Conservation (phyloP, 371 early-diverging fungal species). For the Basidiobolus heterosporus region DNA sequence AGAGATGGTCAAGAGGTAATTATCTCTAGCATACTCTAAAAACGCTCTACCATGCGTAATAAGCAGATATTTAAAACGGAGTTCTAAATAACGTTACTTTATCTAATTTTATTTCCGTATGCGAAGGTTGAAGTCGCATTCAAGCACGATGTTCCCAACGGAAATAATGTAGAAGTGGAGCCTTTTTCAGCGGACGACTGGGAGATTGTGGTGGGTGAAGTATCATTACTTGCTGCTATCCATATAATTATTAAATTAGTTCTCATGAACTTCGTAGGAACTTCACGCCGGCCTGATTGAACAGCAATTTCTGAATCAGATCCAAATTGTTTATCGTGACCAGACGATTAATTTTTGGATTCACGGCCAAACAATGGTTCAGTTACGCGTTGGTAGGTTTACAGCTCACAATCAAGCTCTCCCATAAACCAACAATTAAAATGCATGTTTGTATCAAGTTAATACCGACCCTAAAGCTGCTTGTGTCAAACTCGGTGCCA, state of each 20-base stretch:
- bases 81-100: too few species aligned
- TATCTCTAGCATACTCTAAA: too few species aligned
- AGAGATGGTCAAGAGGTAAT: constrained; percentile 49
- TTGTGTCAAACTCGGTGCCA: constrained; percentile 39
- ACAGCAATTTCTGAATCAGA: constrained; percentile 55
- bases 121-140: constrained; percentile 43
- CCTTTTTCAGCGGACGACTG: constrained; percentile 70
- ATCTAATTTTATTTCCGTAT: not conserved
- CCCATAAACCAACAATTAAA: not conserved
- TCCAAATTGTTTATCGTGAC: constrained; percentile 43
- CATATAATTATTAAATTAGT: not conserved
- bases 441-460: constrained; percentile 13
- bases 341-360: constrained; percentile 62
- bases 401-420: not conserved
- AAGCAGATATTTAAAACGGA: too few species aligned
- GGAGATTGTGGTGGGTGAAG: constrained; percentile 54
- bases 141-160: constrained; percentile 31
- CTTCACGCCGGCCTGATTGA: constrained; percentile 67
- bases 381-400: constrained; percentile 31
- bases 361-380: constrained; percentile 36
- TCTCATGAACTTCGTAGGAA: constrained; percentile 24
- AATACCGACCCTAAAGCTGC: constrained; percentile 33
- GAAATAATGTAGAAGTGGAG: constrained; percentile 51
- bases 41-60: too few species aligned
- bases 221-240: not conserved